Percentiles rank a stretch among this genome's conserved stretches.
These are phyloP conservation scores for Cladorrhinum sp. DNA, from an alignment of 2,329 filamentous ascomycete species.

Conservation along the genomic window DNA sequence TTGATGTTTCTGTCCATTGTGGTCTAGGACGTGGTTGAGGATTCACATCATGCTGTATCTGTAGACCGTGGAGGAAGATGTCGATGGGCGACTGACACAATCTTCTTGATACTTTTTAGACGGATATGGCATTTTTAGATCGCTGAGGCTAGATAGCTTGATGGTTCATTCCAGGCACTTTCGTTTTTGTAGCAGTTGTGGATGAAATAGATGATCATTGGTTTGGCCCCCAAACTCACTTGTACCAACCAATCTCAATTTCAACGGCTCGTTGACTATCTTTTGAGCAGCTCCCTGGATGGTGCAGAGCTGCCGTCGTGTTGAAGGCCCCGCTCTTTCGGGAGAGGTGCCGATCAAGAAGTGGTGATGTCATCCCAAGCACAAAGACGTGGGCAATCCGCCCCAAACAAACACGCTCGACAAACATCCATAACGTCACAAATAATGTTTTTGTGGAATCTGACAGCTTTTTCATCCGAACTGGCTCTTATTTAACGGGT, in stretches of 20 bases:
- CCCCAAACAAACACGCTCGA: not conserved
- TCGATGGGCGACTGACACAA: too few species aligned
- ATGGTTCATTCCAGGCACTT: too few species aligned
- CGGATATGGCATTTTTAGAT: too few species aligned
- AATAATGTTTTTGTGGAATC: not conserved
- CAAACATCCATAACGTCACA: constrained; percentile 4
- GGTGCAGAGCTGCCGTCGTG: not conserved
- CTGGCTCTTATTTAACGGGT: not conserved
- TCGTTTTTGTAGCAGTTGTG: too few species aligned
- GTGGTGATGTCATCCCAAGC: constrained; percentile 5
- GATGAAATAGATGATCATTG: too few species aligned
- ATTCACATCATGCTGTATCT: not conserved
- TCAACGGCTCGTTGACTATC: too few species aligned
- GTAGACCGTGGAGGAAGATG: not conserved
- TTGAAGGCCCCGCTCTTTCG: too few species aligned
- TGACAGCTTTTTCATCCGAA: not conserved
- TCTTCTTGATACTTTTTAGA: too few species aligned
- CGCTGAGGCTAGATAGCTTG: too few species aligned
- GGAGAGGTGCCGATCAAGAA: not conserved
- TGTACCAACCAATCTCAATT: too few species aligned
- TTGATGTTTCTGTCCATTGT: not conserved
- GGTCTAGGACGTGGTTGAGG: not conserved
- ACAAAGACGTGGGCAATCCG: not conserved
- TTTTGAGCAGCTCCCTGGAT: too few species aligned
- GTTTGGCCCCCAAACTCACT: too few species aligned